phyloP scores from a whole-genome alignment of 176 grass and related monocot genomes.

The Hordeum marinum region DNA sequence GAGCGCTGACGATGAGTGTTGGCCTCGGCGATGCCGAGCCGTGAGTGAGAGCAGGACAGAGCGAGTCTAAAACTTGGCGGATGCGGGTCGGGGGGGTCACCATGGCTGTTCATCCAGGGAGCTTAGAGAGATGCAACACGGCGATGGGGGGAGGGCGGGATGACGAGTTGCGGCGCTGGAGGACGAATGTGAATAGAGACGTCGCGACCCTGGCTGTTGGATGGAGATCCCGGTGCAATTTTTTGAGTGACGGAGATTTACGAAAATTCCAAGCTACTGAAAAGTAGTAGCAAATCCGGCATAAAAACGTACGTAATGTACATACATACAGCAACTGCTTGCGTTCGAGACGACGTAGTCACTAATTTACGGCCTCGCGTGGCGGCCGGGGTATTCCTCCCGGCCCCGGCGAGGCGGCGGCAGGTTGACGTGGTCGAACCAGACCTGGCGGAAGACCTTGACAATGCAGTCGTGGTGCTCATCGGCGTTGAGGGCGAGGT shows the following conservation, averaged over 20 bases:
- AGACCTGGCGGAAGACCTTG: conserved; percentile 78
- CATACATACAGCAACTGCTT: background rate
- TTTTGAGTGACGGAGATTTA: background rate
- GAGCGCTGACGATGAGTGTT: too few relatives aligned
- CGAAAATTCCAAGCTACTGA: background rate
- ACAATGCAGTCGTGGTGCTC: conserved; percentile 87
- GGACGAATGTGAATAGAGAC: too few relatives aligned
- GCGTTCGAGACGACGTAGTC: background rate
- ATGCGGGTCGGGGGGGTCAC: too few relatives aligned
- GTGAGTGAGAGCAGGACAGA: too few relatives aligned
- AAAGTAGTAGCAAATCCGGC: background rate
- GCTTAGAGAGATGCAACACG: too few relatives aligned
- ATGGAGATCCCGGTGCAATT: too few relatives aligned
- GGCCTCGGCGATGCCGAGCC: too few relatives aligned
- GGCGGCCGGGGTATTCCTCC: background rate
- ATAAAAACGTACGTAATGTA: background rate
- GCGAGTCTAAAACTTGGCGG: too few relatives aligned
- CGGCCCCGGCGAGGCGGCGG: background rate
- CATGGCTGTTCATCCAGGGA: too few relatives aligned
- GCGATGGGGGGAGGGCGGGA: too few relatives aligned
- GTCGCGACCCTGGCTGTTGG: too few relatives aligned
- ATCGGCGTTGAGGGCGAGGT: conserved; percentile 77
- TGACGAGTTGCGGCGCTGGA: too few relatives aligned
- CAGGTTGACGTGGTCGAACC: conserved; percentile 51
- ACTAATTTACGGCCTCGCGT: background rate